phyloP scores from a whole-genome alignment of 306 rosid genomes.

The Aeschynomene evenia region DNA sequence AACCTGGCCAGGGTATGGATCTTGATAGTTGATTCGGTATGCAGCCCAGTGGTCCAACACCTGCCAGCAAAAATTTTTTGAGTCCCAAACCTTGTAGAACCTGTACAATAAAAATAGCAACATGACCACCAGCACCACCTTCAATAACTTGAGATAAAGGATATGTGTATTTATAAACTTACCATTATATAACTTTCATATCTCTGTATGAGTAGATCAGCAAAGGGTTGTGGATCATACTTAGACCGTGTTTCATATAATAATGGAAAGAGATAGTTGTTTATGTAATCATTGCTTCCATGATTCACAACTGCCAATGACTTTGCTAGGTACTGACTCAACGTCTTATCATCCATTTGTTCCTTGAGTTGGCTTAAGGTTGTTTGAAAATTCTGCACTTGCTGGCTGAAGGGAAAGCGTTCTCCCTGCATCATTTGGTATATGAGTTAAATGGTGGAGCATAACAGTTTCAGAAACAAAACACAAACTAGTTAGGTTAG shows the following conservation, averaged over 20 bases:
- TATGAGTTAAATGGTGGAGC: not conserved
- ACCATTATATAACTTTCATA: constrained; percentile 32
- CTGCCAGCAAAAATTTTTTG: constrained; percentile 37
- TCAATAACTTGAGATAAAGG: not conserved
- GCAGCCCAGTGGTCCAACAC: constrained; percentile 45
- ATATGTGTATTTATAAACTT: not conserved
- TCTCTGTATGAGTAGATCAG: constrained; percentile 27
- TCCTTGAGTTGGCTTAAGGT: constrained; percentile 33
- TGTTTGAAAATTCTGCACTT: constrained; percentile 37
- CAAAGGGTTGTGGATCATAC: constrained; percentile 26
- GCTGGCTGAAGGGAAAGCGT: constrained; percentile 25
- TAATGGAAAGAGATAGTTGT: constrained; percentile 42
- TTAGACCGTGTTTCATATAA: constrained; percentile 25
- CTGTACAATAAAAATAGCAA: constrained; percentile 27
- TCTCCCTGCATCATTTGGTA: constrained; percentile 35
- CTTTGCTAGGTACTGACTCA: constrained; percentile 38
- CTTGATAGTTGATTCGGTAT: constrained; percentile 36
- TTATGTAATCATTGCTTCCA: constrained; percentile 47
- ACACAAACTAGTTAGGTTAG: not conserved
- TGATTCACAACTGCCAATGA: constrained; percentile 26
- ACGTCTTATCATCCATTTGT: constrained; percentile 26
- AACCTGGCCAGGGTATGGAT: constrained; percentile 6
- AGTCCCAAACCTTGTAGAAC: constrained; percentile 35
- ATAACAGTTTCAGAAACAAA: not conserved
- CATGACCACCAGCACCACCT: too few species aligned